Evolutionary conservation across 208 protist species (phyloP), one percentile per base, ranked within the genome.

Genomic region (Naegleria lovaniensis): DNA sequence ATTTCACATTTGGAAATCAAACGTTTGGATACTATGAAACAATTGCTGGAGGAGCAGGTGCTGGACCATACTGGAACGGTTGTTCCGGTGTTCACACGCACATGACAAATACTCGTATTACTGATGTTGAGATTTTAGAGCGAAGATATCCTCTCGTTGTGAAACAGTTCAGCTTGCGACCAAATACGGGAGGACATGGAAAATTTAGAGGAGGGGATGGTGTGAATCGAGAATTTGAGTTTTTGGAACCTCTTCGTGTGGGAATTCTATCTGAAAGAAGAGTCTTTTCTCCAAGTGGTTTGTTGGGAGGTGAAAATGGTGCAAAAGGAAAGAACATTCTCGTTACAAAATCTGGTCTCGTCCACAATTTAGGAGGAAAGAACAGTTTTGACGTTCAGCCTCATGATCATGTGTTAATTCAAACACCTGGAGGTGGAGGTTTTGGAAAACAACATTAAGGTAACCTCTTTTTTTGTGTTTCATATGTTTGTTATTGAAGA

Each of bases 51-150:
- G 98, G 98, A 29, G 93, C 94, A 48, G 97, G 97, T 76, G 97
- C 98, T 38, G 97, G 97, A 13, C 94, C 94, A 0, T 93, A 85
- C 67, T 98, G 96, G 92, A 58, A 97, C 79, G 97, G 97, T 36
- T 55, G 93, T 13, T 94, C 92, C 2, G 96, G 94, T 83, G 97
- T 99, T 51, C 97, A 99, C 92, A 98, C 96, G 38, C 97, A 99
- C 93, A 99, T 99, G 98, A 99, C 98, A 55, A 99, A 99, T 92
- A 98, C 98, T 58, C 92, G 98, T 76, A 97, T 98, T 76, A 99
- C 98, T 5, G 96, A 97, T 91, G 95, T 96, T 6, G 97, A 98
- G 91, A 97, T 98, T 19, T 92, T 98, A 58, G 97, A 98, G 93
- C 91, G 94, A 39, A 94, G 96, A 75, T 99, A 98, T 92, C 98